Evolutionary conservation across 2,329 filamentous ascomycete genomes (phyloP).

Genomic region (Penicillium occitanis): DNA sequence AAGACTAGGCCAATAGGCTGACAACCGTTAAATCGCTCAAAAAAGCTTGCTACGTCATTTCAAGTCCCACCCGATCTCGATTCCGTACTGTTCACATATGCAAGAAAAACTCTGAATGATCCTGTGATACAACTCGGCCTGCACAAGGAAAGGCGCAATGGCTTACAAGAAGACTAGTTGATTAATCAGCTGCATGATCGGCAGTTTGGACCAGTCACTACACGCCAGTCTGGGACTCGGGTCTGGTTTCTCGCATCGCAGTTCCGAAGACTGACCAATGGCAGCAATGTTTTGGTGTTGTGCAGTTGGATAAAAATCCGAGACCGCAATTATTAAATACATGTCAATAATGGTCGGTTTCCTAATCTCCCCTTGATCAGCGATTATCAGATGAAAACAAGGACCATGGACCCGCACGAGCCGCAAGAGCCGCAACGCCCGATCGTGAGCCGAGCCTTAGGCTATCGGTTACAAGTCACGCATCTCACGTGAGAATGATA

Average conservation of each 20-base stretch:
- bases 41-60: slow-evolving; percentile 1
- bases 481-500: neutral
- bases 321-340: neutral
- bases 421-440: slow-evolving; percentile 6
- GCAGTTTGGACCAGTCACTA: neutral
- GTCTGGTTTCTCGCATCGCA: neutral
- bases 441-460: neutral
- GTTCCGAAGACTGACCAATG: neutral
- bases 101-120: slow-evolving; percentile 5
- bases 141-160: neutral
- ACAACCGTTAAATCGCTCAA: neutral
- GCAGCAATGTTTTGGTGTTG: neutral
- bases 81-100: neutral
- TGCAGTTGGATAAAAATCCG: slow-evolving; percentile 2
- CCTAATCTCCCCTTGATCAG: neutral
- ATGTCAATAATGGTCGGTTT: neutral
- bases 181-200: slow-evolving; percentile 10
- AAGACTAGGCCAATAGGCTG: neutral
- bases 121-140: neutral
- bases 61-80: neutral
- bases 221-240: neutral
- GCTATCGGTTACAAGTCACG: neutral
- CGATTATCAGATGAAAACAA: slow-evolving; percentile 4
- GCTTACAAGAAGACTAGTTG: neutral
- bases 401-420: neutral